Conservation (phyloP, 148 eudicot genomes). For the Selenicereus undatus region DNA sequence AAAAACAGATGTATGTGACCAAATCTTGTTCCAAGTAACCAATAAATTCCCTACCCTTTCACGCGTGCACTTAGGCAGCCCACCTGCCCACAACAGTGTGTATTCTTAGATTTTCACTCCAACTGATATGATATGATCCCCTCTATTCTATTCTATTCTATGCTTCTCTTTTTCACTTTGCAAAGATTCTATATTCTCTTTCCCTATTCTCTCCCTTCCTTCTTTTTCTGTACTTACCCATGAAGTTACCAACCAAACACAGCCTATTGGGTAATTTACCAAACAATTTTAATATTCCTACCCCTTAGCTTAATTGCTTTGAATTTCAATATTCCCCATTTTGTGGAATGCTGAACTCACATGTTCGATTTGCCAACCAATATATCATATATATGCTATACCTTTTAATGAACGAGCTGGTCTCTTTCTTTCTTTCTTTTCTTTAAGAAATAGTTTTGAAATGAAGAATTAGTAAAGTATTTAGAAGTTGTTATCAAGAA, state of each 20-base stretch:
- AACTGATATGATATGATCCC: too few species aligned
- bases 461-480: too few species aligned
- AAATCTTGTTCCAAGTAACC: neutral
- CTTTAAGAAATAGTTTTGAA: too few species aligned
- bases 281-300: neutral
- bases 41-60: neutral
- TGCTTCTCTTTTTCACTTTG: neutral
- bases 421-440: too few species aligned
- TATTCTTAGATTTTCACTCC: neutral
- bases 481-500: too few species aligned
- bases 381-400: too few species aligned
- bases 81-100: neutral
- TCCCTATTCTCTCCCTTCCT: neutral
- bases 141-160: neutral
- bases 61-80: neutral
- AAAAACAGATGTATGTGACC: neutral
- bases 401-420: too few species aligned
- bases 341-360: neutral
- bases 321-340: neutral
- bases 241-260: constrained; percentile 3
- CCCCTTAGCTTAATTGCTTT: neutral
- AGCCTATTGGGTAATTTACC: neutral
- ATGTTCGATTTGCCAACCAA: too few species aligned
- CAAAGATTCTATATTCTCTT: neutral
- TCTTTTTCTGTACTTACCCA: neutral